Conservation (phyloP, 306 rosid species). For the Prunus salicina region DNA sequence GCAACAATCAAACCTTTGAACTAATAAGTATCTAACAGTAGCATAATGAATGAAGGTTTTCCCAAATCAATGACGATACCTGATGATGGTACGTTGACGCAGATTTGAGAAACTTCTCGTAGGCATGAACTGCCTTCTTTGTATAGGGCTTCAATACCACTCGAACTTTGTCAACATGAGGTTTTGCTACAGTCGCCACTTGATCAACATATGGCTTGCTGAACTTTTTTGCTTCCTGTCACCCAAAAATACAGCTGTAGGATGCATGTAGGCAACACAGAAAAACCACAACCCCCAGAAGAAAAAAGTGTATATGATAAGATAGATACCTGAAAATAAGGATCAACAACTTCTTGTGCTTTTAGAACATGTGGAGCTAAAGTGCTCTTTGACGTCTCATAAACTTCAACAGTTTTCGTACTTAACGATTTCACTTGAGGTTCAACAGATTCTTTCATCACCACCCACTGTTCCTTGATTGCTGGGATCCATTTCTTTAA, state of each 20-base stretch:
- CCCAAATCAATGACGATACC: slow-evolving; percentile 39
- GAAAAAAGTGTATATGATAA: not conserved
- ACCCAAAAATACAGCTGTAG: slow-evolving; percentile 21
- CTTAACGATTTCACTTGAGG: slow-evolving; percentile 60
- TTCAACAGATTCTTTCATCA: slow-evolving; percentile 55
- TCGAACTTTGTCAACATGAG: slow-evolving; percentile 72
- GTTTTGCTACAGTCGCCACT: slow-evolving; percentile 70
- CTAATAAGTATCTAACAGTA: not conserved
- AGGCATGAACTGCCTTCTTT: slow-evolving; percentile 50
- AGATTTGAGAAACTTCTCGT: slow-evolving; percentile 72
- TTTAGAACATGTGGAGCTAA: slow-evolving; percentile 62
- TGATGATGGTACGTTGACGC: slow-evolving; percentile 78
- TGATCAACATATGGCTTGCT: slow-evolving; percentile 91
- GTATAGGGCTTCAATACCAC: slow-evolving; percentile 74
- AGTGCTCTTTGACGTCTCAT: slow-evolving; percentile 56
- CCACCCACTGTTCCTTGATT: slow-evolving; percentile 59
- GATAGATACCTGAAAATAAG: slow-evolving; percentile 73
- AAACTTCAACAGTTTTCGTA: slow-evolving; percentile 56
- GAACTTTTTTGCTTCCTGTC: slow-evolving; percentile 75
- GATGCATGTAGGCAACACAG: slow-evolving; percentile 19
- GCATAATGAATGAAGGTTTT: not conserved
- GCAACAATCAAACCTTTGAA: not conserved
- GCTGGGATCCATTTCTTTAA: slow-evolving; percentile 79
- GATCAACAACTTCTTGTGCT: slow-evolving; percentile 67
- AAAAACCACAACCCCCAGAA: not conserved